Evolutionary conservation across 768 basidiomycete genomes (phyloP), one percentile per base, ranked within the genome.

Genomic region (Tricholoma sp.): DNA sequence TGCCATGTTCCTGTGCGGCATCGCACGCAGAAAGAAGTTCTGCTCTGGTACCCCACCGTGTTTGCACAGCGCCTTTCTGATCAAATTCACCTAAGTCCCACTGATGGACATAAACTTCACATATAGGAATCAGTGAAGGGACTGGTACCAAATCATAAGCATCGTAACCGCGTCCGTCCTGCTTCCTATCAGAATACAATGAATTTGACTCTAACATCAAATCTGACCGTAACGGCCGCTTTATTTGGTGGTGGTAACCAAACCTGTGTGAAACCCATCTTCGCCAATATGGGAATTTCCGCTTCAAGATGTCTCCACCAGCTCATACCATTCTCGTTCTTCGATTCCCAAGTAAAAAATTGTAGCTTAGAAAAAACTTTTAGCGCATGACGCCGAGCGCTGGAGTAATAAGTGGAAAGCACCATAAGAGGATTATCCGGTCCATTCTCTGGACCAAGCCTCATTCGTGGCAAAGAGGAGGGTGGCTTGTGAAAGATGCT

Each of bases 11-110:
- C 62, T 78, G 80, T 2, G 94, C 94, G n/a, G 73, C 71, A 57
- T 78, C 73, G 64, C 88, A 88, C 21, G 91, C 90, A 10, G 74
- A 64, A 1, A 93, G 65, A 24, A 94, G 80, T 58, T 96, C 88
- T 27, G 90, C 83, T 62, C 85, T 88, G 11, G 88, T 86, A 21
- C 94, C 94, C 93, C 94, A 98, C 57, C 92, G 80, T 1, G 94
- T 96, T 14, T 75, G 69, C 31, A 83, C 67, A 14, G 80, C 71
- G 14, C 86, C 88, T 65, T 86, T 91, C 69, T 90, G 91, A 52
- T 87, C 61, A 60, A 93, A 93, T 71, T 93, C 91, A 34, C 91
- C 91, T 16, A 94, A 71, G 67, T 94, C 91, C 91, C 91, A 94
- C 90, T 93, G 32, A 34, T 16, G 32, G 47, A 19, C 12, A 27